These are phyloP conservation scores for Calophaca sinica DNA, from an alignment of 306 rosid species.

Conservation along the genomic window DNA sequence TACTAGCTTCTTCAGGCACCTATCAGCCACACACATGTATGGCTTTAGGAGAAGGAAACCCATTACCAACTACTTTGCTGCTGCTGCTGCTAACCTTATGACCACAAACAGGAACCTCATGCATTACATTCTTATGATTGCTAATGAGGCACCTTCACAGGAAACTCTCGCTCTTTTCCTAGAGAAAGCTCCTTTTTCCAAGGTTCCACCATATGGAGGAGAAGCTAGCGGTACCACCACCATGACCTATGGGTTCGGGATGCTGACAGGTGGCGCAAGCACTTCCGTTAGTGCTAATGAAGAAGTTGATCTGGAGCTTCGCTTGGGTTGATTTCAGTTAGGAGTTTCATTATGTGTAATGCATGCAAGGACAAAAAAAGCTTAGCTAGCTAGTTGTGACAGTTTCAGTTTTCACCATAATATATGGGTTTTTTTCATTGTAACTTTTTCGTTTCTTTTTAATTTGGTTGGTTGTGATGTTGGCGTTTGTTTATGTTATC, in stretches of 20 bases:
- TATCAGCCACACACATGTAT: not conserved
- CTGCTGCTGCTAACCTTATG: not conserved
- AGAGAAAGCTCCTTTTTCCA: not conserved
- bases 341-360: not conserved
- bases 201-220: not conserved
- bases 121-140: too few relatives aligned
- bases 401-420: not conserved
- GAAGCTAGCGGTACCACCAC: not conserved
- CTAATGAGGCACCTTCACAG: not conserved
- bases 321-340: not conserved
- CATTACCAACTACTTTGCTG: not conserved
- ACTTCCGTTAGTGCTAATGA: not conserved
- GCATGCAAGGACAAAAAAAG: not conserved
- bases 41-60: not conserved
- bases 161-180: not conserved
- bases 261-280: not conserved
- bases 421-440: not conserved
- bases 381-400: not conserved
- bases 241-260: not conserved
- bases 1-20: not conserved
- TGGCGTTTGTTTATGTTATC: not conserved
- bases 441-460: not conserved
- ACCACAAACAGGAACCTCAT: not conserved
- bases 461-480: not conserved
- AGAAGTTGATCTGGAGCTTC: constrained; percentile 24